Evolutionary conservation across 164 flowering plant genomes (phyloP).

Genomic region (Echeveria elegans): DNA sequence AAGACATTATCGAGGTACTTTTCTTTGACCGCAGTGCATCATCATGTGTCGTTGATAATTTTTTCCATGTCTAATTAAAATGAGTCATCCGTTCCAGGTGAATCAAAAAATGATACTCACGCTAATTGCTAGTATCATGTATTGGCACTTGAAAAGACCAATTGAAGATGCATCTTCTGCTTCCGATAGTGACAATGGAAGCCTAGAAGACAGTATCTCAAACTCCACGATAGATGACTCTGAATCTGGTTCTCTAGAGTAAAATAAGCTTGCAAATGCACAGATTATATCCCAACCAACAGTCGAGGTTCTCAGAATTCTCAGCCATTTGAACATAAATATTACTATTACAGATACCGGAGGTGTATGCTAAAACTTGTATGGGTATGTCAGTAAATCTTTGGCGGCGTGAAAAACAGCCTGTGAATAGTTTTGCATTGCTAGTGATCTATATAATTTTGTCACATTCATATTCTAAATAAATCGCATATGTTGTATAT

Average conservation of each 20-base stretch:
- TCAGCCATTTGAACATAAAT: background rate
- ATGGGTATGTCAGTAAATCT: background rate
- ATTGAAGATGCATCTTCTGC: conserved; percentile 40
- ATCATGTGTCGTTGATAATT: background rate
- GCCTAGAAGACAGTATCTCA: conserved; percentile 14
- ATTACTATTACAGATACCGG: background rate
- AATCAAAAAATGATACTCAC: conserved; percentile 93
- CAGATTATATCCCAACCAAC: background rate
- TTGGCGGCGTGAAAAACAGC: background rate
- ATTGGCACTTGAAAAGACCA: conserved; percentile 73
- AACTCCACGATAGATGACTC: conserved; percentile 63
- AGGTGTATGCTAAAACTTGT: background rate
- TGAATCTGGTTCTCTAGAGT: conserved; percentile 65
- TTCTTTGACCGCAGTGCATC: background rate
- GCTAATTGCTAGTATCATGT: conserved; percentile 80
- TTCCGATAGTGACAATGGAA: conserved; percentile 68
- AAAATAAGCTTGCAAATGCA: conserved; percentile 9
- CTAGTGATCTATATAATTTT: background rate
- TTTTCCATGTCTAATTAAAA: background rate
- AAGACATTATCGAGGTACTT: conserved; percentile 80
- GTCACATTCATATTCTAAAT: background rate
- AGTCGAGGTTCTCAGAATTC: background rate
- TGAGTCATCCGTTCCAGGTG: conserved; percentile 33
- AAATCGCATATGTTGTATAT: background rate
- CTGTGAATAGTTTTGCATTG: conserved; percentile 4